Percentiles rank a stretch among this genome's conserved stretches.
Evolutionary conservation across 768 basidiomycete genomes (phyloP).

Genomic region (Boletus rubroflammeus): DNA sequence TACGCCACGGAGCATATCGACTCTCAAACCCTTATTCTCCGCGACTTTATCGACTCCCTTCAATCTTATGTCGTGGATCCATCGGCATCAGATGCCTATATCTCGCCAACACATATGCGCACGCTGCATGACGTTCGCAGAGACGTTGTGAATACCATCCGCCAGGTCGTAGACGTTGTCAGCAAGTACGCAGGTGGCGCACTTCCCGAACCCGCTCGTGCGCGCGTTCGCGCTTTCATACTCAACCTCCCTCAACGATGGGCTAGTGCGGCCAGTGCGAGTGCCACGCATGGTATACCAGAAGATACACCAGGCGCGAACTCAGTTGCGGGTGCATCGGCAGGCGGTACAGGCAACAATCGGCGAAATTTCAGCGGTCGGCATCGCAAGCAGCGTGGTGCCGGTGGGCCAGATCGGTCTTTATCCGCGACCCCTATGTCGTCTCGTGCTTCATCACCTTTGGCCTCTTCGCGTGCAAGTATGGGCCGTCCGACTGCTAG

Average conservation of each 20-base stretch:
- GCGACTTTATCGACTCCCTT: slow-evolving; percentile 75
- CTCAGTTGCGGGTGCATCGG: slow-evolving; percentile 35
- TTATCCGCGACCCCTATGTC: slow-evolving; percentile 30
- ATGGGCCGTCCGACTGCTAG: slow-evolving; percentile 39
- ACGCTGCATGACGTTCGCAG: slow-evolving; percentile 72
- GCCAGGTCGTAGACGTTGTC: slow-evolving; percentile 86
- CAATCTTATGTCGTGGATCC: slow-evolving; percentile 36
- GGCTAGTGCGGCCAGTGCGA: slow-evolving; percentile 45
- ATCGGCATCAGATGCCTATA: slow-evolving; percentile 28
- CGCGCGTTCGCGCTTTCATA: slow-evolving; percentile 71
- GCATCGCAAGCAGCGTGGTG: slow-evolving; percentile 38
- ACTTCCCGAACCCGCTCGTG: slow-evolving; percentile 78
- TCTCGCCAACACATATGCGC: slow-evolving; percentile 51
- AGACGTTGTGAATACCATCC: slow-evolving; percentile 85
- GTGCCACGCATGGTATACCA: slow-evolving; percentile 16
- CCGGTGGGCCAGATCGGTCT: slow-evolving; percentile 33
- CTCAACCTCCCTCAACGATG: slow-evolving; percentile 79
- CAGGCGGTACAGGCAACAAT: slow-evolving; percentile 17
- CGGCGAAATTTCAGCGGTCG: slow-evolving; percentile 20
- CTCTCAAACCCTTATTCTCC: slow-evolving; percentile 78
- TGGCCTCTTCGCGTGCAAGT: slow-evolving; percentile 23
- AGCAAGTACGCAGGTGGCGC: slow-evolving; percentile 82
- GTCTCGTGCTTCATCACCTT: slow-evolving; percentile 35
- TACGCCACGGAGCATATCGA: slow-evolving; percentile 88
- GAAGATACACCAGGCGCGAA: slow-evolving; percentile 32